Percentiles rank a stretch among this genome's conserved stretches.
These are phyloP conservation scores for Hypoxylon sp. DNA, from an alignment of 2,329 filamentous ascomycete species.

Conservation along the genomic window DNA sequence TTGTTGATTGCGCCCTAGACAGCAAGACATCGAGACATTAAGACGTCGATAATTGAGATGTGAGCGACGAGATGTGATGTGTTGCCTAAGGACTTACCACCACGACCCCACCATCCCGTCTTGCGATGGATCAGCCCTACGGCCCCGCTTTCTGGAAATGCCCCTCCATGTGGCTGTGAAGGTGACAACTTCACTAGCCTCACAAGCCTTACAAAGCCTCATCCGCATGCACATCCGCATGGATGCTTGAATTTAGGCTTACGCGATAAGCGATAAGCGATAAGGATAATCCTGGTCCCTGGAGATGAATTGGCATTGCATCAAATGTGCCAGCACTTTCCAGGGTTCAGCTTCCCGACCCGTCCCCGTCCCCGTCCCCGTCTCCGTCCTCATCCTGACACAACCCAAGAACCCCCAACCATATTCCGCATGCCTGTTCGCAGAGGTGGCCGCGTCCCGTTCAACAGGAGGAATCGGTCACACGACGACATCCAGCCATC, in stretches of 20 bases:
- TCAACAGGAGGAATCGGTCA: slow-evolving; percentile 13
- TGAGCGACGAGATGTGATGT: not conserved
- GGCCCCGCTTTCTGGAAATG: slow-evolving; percentile 15
- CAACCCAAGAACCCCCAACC: slow-evolving; percentile 8
- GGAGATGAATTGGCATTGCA: slow-evolving; percentile 38
- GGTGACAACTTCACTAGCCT: not conserved
- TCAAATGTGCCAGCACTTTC: slow-evolving; percentile 9
- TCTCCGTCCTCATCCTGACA: slow-evolving; percentile 18
- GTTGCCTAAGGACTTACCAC: not conserved
- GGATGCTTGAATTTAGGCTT: not conserved
- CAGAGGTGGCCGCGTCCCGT: not conserved
- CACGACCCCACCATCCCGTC: not conserved
- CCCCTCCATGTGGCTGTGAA: slow-evolving; percentile 31
- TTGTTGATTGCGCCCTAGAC: slow-evolving; percentile 6
- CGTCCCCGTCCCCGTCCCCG: not conserved
- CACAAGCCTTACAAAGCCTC: not conserved
- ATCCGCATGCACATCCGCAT: not conserved
- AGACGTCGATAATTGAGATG: not conserved
- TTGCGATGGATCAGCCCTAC: slow-evolving; percentile 32
- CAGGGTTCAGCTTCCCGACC: not conserved
- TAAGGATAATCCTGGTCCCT: slow-evolving; percentile 28
- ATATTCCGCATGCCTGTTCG: slow-evolving; percentile 8
- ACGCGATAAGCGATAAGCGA: slow-evolving; percentile 40
- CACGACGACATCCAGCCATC: slow-evolving; percentile 11
- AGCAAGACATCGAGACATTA: too few species aligned